Conservation (phyloP, 1,139 yeast species). For the Taiozyma sp. region DNA sequence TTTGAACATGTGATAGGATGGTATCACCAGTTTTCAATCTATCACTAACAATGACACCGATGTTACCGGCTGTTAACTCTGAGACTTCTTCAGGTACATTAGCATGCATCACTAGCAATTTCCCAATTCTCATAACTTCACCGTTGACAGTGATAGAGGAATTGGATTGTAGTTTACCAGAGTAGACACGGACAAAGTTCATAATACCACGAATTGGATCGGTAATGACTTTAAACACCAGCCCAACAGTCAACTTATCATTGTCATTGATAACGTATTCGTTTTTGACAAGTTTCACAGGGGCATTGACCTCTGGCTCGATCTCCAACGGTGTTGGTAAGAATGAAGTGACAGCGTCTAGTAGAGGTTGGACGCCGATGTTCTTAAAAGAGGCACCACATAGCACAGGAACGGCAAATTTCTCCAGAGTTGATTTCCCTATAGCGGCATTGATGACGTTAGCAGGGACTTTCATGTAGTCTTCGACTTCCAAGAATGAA, state of each 20-base stretch:
- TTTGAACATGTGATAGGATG: conserved; percentile 45
- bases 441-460: conserved; percentile 51
- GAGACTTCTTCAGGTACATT: conserved; percentile 73
- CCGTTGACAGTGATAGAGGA: conserved; percentile 59
- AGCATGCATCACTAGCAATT: conserved; percentile 82
- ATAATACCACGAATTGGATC: conserved; percentile 81
- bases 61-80: conserved; percentile 67
- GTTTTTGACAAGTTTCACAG: conserved; percentile 33
- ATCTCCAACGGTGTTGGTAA: conserved; percentile 81
- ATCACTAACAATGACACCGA: conserved; percentile 68
- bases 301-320: conserved; percentile 47
- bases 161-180: conserved; percentile 67
- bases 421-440: conserved; percentile 54
- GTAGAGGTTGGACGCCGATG: conserved; percentile 90
- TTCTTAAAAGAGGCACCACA: conserved; percentile 94
- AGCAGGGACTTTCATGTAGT: conserved; percentile 61
- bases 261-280: conserved; percentile 55
- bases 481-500: conserved; percentile 66
- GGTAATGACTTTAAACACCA: conserved; percentile 88
- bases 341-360: conserved; percentile 75
- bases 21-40: conserved; percentile 91
- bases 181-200: conserved; percentile 84
- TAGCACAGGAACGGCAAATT: conserved; percentile 68
- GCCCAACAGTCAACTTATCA: conserved; percentile 62
- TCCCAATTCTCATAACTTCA: conserved; percentile 59